Base-by-base conservation (phyloP, 2,329 filamentous ascomycete species). In the Sclerotinia spermophila region DNA sequence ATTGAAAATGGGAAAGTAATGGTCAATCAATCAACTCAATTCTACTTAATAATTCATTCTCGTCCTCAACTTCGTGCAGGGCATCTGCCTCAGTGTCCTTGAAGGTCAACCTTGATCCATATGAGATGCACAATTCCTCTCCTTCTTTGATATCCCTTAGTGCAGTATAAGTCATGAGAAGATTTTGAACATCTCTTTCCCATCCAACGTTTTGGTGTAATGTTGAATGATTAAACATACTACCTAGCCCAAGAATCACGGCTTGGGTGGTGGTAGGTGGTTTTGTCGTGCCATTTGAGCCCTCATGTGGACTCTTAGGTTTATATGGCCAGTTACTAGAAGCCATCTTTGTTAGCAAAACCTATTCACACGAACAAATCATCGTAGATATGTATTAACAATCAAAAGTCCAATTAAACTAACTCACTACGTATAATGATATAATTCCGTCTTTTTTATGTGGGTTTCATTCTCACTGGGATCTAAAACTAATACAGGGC, bases 171-270 rank as follows among this genome's bases (percentile, higher is more conserved):
- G 82, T 82, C 27, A 87, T 81, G 1, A 85, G 73, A 21, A 81
- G 76, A 3, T 80, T 80, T 4, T 80, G 75, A 2, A 85, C 60
- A 76, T 87, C 83, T 33, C 85, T 80, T 72, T 82, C 81, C 86
- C 86, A 88, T 4, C 83, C 85, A 5, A 88, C 83, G 75, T 88
- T 88, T 73, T 87, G 86, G 40, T 81, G 73, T 17, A 79, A 74
- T 0, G 78, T 79, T 4, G 84, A 86, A 73, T 88, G 86, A 71
- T 88, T 88, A 80, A 88, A 87, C 84, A 88, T 86, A 69, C 82
- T 84, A 24, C 86, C 86, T 0, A 88, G 79, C 3, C 86, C 86
- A 51, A 87, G 80, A 42, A 87, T 81, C 2, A 88, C 78, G 15
- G 66, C 66, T 48, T 68, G 66, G 24, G 55, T 68, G 13, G 30